Base-by-base conservation (phyloP, 176 grass and related monocot species). In the Tillandsia fasciculata region DNA sequence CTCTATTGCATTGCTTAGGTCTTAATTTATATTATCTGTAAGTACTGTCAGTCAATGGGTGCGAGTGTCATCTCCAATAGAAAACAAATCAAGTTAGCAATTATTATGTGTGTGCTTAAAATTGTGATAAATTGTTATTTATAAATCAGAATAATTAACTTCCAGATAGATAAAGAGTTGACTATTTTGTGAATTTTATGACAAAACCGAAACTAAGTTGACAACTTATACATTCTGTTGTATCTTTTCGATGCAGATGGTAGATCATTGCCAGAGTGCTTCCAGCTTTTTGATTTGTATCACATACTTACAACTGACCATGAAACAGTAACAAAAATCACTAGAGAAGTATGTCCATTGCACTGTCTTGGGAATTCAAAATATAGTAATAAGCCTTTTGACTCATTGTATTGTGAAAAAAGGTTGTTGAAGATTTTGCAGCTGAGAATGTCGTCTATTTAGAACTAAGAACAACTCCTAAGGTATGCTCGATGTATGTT, bases 391-490 rank as follows among this genome's bases (percentile, higher is more conserved):
- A 51, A 10, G 64, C 64, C 72, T 80, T 12, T 23, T 18, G 15
- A 26, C 24, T 77, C 26, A 17, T 22, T 0, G 20, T 2, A 67
- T 49, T 67, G 78, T 79, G 74, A 26, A 52, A 54, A 66, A 73
- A 92, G 88, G 93, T 81, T 15, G 82, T 97, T 9, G 84, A 89
- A 85, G 93, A 97, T 86, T 97, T 97, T 79, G 86, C 93, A 67
- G 84, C 84, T 20, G 93, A 97, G 76, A 97, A 97, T 85, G 88
- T 88, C 70, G 74, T 92, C 29, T 92, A 97, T 87, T 65, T 97
- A 69, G 89, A 97, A 82, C 78, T 97, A 72, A 90, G 93, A 82
- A 92, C 93, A 17, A 97, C 93, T 52, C 93, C 93, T 66, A 97
- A 97, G 86, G 93, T 97, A 56, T 17, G 73, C 1, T 59, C 0